These are phyloP conservation scores for Choiromyces venosus DNA, from an alignment of 495 filamentous ascomycete genomes.

Conservation along the genomic window DNA sequence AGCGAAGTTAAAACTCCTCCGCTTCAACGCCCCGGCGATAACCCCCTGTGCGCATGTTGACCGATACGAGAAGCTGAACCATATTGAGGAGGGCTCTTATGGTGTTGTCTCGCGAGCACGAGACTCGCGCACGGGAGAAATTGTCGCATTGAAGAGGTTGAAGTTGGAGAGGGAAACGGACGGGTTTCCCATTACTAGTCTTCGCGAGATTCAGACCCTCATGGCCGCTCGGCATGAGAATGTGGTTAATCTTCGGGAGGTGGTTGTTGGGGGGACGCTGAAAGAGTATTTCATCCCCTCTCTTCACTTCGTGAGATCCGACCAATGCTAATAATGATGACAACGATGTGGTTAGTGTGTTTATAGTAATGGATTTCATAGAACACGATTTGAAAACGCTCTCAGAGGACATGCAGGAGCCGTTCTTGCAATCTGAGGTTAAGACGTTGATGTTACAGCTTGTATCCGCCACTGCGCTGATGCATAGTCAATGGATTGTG, in stretches of 20 bases:
- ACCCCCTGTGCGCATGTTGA: slow-evolving; percentile 73
- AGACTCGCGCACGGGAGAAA: slow-evolving; percentile 70
- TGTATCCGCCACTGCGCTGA: slow-evolving; percentile 70
- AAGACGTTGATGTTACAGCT: slow-evolving; percentile 87
- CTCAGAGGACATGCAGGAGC: slow-evolving; percentile 87
- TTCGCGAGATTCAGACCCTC: slow-evolving; percentile 79
- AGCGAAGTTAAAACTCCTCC: slow-evolving; percentile 53
- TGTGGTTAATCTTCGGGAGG: slow-evolving; percentile 72
- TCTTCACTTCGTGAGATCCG: neutral
- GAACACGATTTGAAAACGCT: slow-evolving; percentile 96
- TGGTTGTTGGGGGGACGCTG: slow-evolving; percentile 75
- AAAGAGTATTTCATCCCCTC: slow-evolving; percentile 57
- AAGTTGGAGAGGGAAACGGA: slow-evolving; percentile 80
- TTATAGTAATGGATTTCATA: slow-evolving; percentile 95
- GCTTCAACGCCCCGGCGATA: slow-evolving; percentile 66
- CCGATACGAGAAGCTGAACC: slow-evolving; percentile 80
- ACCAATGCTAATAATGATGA: neutral
- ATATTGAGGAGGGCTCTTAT: slow-evolving; percentile 96
- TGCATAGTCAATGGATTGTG: slow-evolving; percentile 87
- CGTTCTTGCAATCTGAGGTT: slow-evolving; percentile 85
- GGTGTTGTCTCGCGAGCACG: slow-evolving; percentile 85
- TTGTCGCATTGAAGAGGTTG: slow-evolving; percentile 90
- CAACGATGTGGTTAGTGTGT: slow-evolving; percentile 64
- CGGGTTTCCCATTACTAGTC: slow-evolving; percentile 85
- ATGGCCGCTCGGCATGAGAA: slow-evolving; percentile 61